Conservation (phyloP, 2,329 filamentous ascomycete genomes). For the Lasiodiplodia hormozganensis region DNA sequence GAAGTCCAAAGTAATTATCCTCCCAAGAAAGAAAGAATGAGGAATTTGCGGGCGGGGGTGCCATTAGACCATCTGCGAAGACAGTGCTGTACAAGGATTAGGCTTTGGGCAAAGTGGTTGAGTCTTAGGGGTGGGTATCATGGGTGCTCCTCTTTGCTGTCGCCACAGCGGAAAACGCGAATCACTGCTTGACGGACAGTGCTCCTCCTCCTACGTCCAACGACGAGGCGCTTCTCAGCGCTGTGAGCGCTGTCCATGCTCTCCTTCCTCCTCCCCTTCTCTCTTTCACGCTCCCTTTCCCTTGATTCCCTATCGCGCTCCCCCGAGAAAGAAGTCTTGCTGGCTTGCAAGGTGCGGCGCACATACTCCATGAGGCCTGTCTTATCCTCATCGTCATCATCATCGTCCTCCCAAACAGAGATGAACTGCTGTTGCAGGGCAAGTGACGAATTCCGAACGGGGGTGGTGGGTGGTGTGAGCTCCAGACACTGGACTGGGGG, state of each 20-base stretch:
- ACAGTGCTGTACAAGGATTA: slow-evolving; percentile 15
- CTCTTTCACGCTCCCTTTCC: slow-evolving; percentile 8
- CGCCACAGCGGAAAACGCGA: slow-evolving; percentile 22
- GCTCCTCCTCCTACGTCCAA: slow-evolving; percentile 2
- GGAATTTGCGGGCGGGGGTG: not conserved
- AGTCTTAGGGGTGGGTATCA: not conserved
- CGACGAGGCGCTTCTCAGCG: not conserved
- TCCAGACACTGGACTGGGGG: slow-evolving; percentile 2
- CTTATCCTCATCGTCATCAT: slow-evolving; percentile 24
- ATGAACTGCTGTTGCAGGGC: slow-evolving; percentile 22
- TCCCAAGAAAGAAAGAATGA: slow-evolving; percentile 5
- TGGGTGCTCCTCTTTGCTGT: slow-evolving; percentile 10
- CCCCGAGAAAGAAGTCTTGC: slow-evolving; percentile 22
- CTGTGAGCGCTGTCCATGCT: slow-evolving; percentile 4
- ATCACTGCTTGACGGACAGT: slow-evolving; percentile 26
- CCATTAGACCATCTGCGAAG: not conserved
- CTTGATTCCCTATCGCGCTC: not conserved
- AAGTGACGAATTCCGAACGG: slow-evolving; percentile 12
- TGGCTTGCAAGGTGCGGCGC: slow-evolving; percentile 17
- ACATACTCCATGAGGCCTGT: slow-evolving; percentile 19
- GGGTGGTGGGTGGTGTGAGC: slow-evolving; percentile 15
- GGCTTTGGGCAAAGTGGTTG: not conserved
- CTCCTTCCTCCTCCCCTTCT: not conserved
- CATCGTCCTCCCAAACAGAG: slow-evolving; percentile 26
- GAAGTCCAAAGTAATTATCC: not conserved